These are phyloP conservation scores for Dianthus caryophyllus DNA, from an alignment of 148 eudicot genomes.

Conservation along the genomic window DNA sequence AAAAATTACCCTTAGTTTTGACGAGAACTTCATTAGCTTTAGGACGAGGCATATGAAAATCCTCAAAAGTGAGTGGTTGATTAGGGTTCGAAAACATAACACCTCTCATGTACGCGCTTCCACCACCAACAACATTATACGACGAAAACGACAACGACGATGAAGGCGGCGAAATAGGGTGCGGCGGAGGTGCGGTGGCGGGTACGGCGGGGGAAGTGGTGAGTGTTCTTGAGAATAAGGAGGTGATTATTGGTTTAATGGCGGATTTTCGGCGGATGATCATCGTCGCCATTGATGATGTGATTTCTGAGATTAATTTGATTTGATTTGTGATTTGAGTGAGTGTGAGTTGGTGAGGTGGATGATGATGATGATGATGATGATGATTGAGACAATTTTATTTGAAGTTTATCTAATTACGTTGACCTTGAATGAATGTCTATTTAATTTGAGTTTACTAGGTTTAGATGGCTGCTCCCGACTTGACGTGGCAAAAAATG, in stretches of 20 bases:
- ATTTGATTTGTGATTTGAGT: constrained; percentile 7
- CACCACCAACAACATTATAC: constrained; percentile 50
- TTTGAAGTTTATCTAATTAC: neutral
- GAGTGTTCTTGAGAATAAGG: neutral
- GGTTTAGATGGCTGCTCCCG: too few relatives aligned
- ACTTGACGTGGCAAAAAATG: too few relatives aligned
- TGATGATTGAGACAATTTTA: neutral
- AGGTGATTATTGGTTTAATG: constrained; percentile 7
- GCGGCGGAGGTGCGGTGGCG: too few relatives aligned
- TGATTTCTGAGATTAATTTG: neutral
- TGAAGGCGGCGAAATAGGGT: too few relatives aligned
- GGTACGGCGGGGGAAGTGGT: neutral
- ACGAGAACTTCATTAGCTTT: constrained; percentile 86
- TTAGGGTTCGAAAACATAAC: constrained; percentile 67
- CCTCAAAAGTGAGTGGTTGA: constrained; percentile 83
- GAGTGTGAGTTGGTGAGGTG: neutral
- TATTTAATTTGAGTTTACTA: too few relatives aligned
- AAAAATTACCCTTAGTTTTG: constrained; percentile 73
- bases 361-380: neutral
- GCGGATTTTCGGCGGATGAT: constrained; percentile 28
- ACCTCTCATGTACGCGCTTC: constrained; percentile 79
- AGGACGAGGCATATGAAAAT: constrained; percentile 89
- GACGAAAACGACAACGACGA: constrained; percentile 31
- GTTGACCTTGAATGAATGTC: too few relatives aligned
- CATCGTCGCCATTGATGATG: constrained; percentile 18